Evolutionary conservation across 176 grass and related monocot species (phyloP).

Genomic region (Neostapfia colusana): DNA sequence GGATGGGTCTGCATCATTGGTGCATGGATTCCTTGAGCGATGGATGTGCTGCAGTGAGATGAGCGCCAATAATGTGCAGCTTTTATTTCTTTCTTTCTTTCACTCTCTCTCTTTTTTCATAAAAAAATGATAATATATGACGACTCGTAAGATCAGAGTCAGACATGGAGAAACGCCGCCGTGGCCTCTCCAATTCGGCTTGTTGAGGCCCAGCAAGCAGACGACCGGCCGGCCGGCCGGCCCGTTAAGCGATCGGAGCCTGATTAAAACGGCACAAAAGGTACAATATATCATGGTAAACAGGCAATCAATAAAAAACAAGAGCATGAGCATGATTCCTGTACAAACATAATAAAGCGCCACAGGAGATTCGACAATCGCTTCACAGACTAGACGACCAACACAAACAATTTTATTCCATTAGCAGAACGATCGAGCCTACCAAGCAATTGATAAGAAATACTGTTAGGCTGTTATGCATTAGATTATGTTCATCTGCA

Average conservation of each 20-base stretch:
- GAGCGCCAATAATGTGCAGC: neutral
- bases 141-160: too few species aligned
- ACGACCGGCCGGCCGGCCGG: too few species aligned
- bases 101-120: too few species aligned
- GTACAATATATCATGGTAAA: too few species aligned
- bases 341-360: neutral
- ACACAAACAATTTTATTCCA: neutral
- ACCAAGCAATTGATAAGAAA: neutral
- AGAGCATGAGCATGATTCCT: neutral
- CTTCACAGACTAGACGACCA: too few species aligned
- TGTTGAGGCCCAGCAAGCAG: too few species aligned
- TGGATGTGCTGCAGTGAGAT: neutral
- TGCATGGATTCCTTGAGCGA: neutral
- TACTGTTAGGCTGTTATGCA: conserved; percentile 8
- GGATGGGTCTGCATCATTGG: neutral
- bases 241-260: too few species aligned
- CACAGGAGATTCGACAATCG: too few species aligned
- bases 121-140: too few species aligned
- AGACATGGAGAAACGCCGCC: too few species aligned
- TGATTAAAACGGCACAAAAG: neutral
- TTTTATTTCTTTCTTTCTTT: neutral
- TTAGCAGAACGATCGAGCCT: neutral
- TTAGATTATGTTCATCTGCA: conserved; percentile 40
- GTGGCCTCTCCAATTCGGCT: too few species aligned
- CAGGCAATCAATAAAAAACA: neutral